Conservation (phyloP, 2,329 filamentous ascomycete genomes). For the Alternaria atra region DNA sequence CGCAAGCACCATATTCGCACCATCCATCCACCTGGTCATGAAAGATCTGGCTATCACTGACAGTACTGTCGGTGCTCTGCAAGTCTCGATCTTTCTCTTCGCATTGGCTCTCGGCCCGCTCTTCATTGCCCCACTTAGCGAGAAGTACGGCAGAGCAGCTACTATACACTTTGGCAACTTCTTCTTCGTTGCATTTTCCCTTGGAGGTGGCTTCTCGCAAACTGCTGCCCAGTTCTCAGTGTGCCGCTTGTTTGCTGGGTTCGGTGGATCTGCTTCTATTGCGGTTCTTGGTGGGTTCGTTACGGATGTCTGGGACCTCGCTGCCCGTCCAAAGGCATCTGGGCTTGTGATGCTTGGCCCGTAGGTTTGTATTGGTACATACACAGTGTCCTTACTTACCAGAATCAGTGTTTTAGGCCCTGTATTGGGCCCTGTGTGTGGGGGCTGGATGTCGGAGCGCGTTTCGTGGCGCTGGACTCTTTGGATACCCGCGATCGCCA, state of each 20-base stretch:
- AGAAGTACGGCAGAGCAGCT: constrained; percentile 33
- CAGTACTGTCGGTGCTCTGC: constrained; percentile 27
- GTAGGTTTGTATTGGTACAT: not conserved
- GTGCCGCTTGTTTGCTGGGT: not conserved
- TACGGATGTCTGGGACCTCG: constrained; percentile 58
- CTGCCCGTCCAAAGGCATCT: constrained; percentile 20
- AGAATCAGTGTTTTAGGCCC: constrained; percentile 12
- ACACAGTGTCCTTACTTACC: not conserved
- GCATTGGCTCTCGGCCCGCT: constrained; percentile 44
- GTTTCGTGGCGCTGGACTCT: constrained; percentile 24
- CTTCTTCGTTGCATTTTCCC: constrained; percentile 34
- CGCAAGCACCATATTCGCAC: constrained; percentile 38
- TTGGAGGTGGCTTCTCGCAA: constrained; percentile 30
- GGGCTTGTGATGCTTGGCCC: constrained; percentile 19
- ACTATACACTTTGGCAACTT: constrained; percentile 35
- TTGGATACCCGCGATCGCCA: constrained; percentile 22
- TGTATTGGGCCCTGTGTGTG: constrained; percentile 23
- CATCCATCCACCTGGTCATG: constrained; percentile 31
- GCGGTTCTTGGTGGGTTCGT: constrained; percentile 36
- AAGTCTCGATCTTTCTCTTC: constrained; percentile 44
- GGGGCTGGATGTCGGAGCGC: constrained; percentile 23
- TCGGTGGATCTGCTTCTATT: constrained; percentile 12
- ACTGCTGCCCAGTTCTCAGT: not conserved
- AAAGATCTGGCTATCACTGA: constrained; percentile 31
- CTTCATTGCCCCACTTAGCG: constrained; percentile 39